Percentiles rank a stretch among this genome's conserved stretches.
These are phyloP conservation scores for Tilletia horrida DNA, from an alignment of 1,284 basidiomycete species.

Conservation along the genomic window DNA sequence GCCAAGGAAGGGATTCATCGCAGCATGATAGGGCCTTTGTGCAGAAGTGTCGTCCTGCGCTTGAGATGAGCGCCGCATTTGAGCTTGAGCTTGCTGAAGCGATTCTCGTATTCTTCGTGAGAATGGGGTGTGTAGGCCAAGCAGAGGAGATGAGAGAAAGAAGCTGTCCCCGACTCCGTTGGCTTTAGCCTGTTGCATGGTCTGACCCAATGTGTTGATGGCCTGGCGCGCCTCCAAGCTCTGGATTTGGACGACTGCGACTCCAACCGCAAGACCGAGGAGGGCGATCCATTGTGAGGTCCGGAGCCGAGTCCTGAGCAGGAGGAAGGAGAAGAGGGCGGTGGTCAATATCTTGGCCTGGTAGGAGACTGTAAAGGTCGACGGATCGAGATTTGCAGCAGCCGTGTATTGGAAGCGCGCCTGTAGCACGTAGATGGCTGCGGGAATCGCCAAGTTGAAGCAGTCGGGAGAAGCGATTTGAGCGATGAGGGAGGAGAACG, in stretches of 20 bases:
- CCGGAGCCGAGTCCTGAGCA: slow-evolving; percentile 76
- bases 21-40: slow-evolving; percentile 44
- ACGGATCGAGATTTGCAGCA: slow-evolving; percentile 84
- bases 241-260: slow-evolving; percentile 81
- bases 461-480: slow-evolving; percentile 63
- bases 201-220: slow-evolving; percentile 5
- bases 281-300: slow-evolving; percentile 78
- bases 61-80: neutral
- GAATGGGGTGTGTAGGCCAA: slow-evolving; percentile 31
- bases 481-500: neutral
- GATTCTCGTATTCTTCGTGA: neutral
- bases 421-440: slow-evolving; percentile 80
- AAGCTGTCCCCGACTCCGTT: slow-evolving; percentile 17
- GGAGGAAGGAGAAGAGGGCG: slow-evolving; percentile 83
- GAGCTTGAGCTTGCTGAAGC: too few species aligned
- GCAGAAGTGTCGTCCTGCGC: neutral
- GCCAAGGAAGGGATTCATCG: slow-evolving; percentile 78
- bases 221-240: slow-evolving; percentile 31
- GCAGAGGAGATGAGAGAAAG: slow-evolving; percentile 18
- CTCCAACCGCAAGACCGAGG: slow-evolving; percentile 79
- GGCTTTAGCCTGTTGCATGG: slow-evolving; percentile 19
- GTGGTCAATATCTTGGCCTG: slow-evolving; percentile 81
- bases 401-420: slow-evolving; percentile 95
- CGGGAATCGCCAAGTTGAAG: slow-evolving; percentile 95
- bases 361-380: slow-evolving; percentile 74